Evolutionary conservation across 2,329 filamentous ascomycete species (phyloP).

Genomic region (Aspergillus texensis): DNA sequence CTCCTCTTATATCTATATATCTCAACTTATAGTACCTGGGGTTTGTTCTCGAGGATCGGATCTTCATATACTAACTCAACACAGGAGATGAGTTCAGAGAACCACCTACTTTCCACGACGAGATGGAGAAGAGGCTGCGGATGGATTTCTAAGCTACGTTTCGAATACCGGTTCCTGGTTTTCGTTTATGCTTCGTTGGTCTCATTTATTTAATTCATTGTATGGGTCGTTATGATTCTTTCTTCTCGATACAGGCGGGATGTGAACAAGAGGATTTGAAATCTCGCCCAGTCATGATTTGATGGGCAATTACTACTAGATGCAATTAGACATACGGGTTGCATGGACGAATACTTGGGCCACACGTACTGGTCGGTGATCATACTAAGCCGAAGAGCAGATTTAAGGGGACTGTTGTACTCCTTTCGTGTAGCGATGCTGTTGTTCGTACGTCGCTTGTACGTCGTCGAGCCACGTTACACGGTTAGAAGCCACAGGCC

Average conservation of each 20-base stretch:
- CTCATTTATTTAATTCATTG: conserved; percentile 6
- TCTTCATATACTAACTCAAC: conserved; percentile 14
- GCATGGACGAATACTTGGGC: not conserved
- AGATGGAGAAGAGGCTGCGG: conserved; percentile 91
- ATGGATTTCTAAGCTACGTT: conserved; percentile 57
- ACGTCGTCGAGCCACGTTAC: not conserved
- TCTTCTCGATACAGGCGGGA: conserved; percentile 4
- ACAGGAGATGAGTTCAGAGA: conserved; percentile 69
- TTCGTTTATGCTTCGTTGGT: conserved; percentile 4
- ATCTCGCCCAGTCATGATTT: not conserved
- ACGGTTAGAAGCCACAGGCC: not conserved
- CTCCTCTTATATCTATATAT: conserved; percentile 14
- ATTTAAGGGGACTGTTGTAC: not conserved
- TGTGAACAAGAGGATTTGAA: conserved; percentile 1
- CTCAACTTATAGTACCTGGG: too few relatives aligned
- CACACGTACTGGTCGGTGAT: not conserved
- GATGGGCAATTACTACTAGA: conserved; percentile 4
- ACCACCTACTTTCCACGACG: conserved; percentile 76
- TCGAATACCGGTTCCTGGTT: not conserved
- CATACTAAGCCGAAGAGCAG: not conserved
- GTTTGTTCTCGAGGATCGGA: not conserved
- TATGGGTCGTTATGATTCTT: conserved; percentile 10
- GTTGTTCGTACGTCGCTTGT: not conserved
- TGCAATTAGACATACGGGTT: conserved; percentile 2
- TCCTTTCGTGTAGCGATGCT: not conserved